These are phyloP conservation scores for Phytophthora citrophthora DNA, from an alignment of 352 stramenopile species.

Conservation along the genomic window DNA sequence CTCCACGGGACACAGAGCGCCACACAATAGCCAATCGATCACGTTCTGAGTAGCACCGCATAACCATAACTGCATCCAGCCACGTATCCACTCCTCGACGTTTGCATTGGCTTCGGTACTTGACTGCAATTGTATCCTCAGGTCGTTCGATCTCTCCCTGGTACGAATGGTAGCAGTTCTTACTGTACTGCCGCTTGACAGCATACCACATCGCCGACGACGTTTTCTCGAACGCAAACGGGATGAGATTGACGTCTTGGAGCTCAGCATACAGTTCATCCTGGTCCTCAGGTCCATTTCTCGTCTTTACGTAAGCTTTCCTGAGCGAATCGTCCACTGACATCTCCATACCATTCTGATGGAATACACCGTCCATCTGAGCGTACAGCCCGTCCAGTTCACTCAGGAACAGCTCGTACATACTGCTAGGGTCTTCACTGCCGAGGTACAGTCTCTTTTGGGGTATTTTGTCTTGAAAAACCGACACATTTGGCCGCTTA, in stretches of 20 bases:
- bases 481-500: slow-evolving; percentile 50
- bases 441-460: slow-evolving; percentile 33
- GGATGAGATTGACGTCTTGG: slow-evolving; percentile 49
- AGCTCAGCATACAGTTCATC: slow-evolving; percentile 51
- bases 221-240: slow-evolving; percentile 41
- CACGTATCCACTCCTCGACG: slow-evolving; percentile 27
- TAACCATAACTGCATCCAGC: slow-evolving; percentile 55
- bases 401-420: slow-evolving; percentile 45
- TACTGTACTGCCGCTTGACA: slow-evolving; percentile 43
- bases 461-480: slow-evolving; percentile 18
- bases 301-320: slow-evolving; percentile 46
- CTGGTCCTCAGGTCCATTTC: slow-evolving; percentile 7
- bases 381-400: slow-evolving; percentile 51
- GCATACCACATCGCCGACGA: slow-evolving; percentile 43
- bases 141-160: slow-evolving; percentile 15
- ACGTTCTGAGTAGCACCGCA: slow-evolving; percentile 48
- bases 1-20: slow-evolving; percentile 45
- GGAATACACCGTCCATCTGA: slow-evolving; percentile 49
- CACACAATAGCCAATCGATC: slow-evolving; percentile 64
- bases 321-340: slow-evolving; percentile 51
- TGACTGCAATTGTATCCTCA: slow-evolving; percentile 51
- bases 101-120: slow-evolving; percentile 40
- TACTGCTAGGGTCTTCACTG: slow-evolving; percentile 25
- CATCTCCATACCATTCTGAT: slow-evolving; percentile 47
- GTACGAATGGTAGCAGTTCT: slow-evolving; percentile 43